Evolutionary conservation across 2,329 filamentous ascomycete species (phyloP).

Genomic region (Tothia fuscella): DNA sequence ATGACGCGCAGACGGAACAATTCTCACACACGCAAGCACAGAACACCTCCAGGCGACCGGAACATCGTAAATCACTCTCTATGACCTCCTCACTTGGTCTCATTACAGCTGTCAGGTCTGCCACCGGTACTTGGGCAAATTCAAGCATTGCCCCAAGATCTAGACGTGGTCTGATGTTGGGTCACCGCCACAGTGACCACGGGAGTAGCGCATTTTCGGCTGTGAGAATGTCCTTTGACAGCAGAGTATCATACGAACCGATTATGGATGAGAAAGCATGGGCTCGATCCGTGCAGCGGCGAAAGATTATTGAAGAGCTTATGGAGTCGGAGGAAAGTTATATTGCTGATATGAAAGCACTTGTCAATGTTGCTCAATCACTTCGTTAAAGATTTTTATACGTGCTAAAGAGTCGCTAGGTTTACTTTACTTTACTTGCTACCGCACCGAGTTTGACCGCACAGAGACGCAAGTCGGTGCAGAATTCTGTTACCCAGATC

Average conservation of each 20-base stretch:
- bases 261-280: constrained; percentile 56
- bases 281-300: constrained; percentile 60
- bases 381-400: background rate
- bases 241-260: constrained; percentile 32
- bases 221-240: constrained; percentile 51
- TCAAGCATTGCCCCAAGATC: constrained; percentile 54
- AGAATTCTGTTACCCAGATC: constrained; percentile 67
- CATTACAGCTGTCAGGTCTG: constrained; percentile 69
- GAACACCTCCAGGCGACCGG: constrained; percentile 1
- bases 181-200: constrained; percentile 43
- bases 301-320: constrained; percentile 73
- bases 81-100: constrained; percentile 68
- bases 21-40: constrained; percentile 9
- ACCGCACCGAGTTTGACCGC: constrained; percentile 55
- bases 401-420: constrained; percentile 18
- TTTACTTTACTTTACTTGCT: constrained; percentile 48
- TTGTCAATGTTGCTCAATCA: constrained; percentile 57
- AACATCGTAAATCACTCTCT: constrained; percentile 35
- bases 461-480: constrained; percentile 59
- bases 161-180: constrained; percentile 36
- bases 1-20: background rate
- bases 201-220: constrained; percentile 48
- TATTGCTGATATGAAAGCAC: constrained; percentile 71
- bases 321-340: constrained; percentile 81
- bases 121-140: constrained; percentile 64